A percentile compares a stretch with the other conserved stretches of the same genome.
Evolutionary conservation across 1,139 yeast genomes (phyloP).

Genomic region (Pneumocystis murina): DNA sequence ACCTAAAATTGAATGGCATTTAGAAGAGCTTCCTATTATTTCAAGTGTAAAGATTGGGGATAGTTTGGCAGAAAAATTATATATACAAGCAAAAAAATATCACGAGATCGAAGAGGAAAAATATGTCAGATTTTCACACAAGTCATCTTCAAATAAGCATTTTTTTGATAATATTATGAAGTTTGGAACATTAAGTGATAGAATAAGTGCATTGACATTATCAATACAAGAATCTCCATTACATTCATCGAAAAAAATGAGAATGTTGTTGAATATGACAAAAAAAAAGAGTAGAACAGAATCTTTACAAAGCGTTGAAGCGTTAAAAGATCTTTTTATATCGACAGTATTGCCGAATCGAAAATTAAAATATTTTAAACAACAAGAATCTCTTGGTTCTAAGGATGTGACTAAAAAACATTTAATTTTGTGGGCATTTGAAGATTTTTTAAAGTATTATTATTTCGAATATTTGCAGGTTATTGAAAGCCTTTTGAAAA

Average conservation of each 20-base stretch:
- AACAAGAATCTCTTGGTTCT: constrained; percentile 42
- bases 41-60: background rate
- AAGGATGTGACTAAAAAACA: constrained; percentile 28
- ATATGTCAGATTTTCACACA: constrained; percentile 56
- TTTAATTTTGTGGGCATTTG: constrained; percentile 67
- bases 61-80: constrained; percentile 34
- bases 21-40: background rate
- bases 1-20: background rate
- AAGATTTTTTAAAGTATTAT: constrained; percentile 66
- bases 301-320: constrained; percentile 77
- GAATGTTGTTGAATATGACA: constrained; percentile 60
- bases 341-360: constrained; percentile 72
- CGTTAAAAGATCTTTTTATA: constrained; percentile 73
- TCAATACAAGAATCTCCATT: constrained; percentile 89
- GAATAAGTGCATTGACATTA: constrained; percentile 83
- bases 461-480: constrained; percentile 58
- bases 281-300: constrained; percentile 89
- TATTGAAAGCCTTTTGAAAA: constrained; percentile 66
- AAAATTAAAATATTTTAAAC: constrained; percentile 63
- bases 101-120: constrained; percentile 56
- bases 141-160: constrained; percentile 71
- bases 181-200: constrained; percentile 90
- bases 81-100: constrained; percentile 49
- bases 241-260: constrained; percentile 74
- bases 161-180: constrained; percentile 78